Percentiles rank a stretch among this genome's conserved stretches.
Evolutionary conservation across 2,329 filamentous ascomycete genomes (phyloP).

Genomic region (Hypocreales sp.): DNA sequence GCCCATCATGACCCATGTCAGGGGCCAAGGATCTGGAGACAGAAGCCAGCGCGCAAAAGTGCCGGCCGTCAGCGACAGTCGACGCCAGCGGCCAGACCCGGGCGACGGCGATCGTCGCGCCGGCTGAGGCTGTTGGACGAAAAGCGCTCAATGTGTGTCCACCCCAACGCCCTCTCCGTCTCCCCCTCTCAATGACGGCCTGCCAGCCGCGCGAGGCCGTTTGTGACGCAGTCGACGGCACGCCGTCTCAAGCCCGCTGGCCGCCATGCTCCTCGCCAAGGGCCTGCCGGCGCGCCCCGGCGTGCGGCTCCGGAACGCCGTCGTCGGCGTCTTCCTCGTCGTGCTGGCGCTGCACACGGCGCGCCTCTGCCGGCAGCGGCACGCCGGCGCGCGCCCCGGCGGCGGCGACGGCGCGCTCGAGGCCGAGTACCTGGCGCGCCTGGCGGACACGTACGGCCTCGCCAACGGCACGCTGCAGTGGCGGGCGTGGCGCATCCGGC

Average conservation of each 20-base stretch:
- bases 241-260: constrained; percentile 3
- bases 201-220: too few species aligned
- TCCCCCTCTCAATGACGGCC: too few species aligned
- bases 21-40: too few species aligned
- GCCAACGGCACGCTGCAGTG: constrained; percentile 17
- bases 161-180: too few species aligned
- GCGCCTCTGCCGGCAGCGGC: constrained; percentile 3
- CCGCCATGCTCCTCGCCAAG: constrained; percentile 11
- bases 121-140: too few species aligned
- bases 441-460: constrained; percentile 12
- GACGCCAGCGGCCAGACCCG: too few species aligned
- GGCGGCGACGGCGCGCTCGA: constrained; percentile 10
- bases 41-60: too few species aligned
- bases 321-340: constrained; percentile 11
- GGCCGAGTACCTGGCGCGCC: constrained; percentile 15
- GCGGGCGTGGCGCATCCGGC: constrained; percentile 17
- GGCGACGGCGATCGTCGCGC: too few species aligned
- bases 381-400: constrained; percentile 1
- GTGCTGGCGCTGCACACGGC: constrained; percentile 10
- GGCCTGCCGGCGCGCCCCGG: constrained; percentile 8
- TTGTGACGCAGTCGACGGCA: too few species aligned
- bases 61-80: too few species aligned
- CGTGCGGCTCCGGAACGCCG: constrained; percentile 9
- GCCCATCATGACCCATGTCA: too few species aligned
- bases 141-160: too few species aligned